A percentile compares a stretch with the other conserved stretches of the same genome.
These are phyloP conservation scores for Yamadazyma trypodendri DNA, from an alignment of 1,139 yeast genomes.

Conservation along the genomic window DNA sequence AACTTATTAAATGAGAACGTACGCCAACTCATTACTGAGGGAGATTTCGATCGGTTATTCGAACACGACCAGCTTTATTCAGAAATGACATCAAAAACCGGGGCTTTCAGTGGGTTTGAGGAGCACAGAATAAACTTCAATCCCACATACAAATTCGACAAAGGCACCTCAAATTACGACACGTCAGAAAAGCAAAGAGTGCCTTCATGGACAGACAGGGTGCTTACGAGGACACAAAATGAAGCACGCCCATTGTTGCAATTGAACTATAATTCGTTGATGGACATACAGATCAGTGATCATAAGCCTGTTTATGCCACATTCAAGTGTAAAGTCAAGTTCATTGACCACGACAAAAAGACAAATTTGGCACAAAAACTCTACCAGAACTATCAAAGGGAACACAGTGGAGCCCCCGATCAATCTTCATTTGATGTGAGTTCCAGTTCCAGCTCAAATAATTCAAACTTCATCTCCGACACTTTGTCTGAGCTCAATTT, in stretches of 20 bases:
- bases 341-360: conserved; percentile 50
- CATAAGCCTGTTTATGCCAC: conserved; percentile 90
- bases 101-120: conserved; percentile 81
- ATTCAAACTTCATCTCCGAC: conserved; percentile 23
- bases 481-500: conserved; percentile 39
- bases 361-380: conserved; percentile 27
- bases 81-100: conserved; percentile 66
- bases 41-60: conserved; percentile 52
- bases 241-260: conserved; percentile 55
- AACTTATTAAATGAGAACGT: conserved; percentile 75
- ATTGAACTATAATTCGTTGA: conserved; percentile 57
- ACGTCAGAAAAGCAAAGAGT: conserved; percentile 88
- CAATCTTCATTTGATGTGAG: conserved; percentile 6
- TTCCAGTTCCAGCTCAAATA: conserved; percentile 14
- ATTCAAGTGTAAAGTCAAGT: conserved; percentile 60
- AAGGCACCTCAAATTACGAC: conserved; percentile 80
- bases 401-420: conserved; percentile 22
- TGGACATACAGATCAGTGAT: conserved; percentile 68
- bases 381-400: conserved; percentile 32
- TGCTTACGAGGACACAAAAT: conserved; percentile 46
- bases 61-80: conserved; percentile 78
- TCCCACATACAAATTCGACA: conserved; percentile 94
- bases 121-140: conserved; percentile 78
- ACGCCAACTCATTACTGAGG: conserved; percentile 49
- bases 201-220: conserved; percentile 97